A percentile compares a stretch with the other conserved stretches of the same genome.
Evolutionary conservation across 2,329 filamentous ascomycete genomes (phyloP).

Genomic region (Alternaria infectoria): DNA sequence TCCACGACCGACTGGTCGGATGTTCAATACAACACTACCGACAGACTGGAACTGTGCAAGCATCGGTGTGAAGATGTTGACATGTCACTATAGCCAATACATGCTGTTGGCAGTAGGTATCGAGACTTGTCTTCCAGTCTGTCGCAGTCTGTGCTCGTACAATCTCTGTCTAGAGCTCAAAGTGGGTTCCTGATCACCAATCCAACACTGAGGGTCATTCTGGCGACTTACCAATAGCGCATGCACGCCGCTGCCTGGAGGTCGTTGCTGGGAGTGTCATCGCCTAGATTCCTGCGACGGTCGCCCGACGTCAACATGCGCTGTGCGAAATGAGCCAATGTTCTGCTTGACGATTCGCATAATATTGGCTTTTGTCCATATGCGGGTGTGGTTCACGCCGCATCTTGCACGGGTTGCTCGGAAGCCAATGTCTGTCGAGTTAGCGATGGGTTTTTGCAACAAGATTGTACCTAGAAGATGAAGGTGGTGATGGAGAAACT

Average conservation of each 20-base stretch:
- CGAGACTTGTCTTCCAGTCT: not conserved
- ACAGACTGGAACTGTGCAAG: not conserved
- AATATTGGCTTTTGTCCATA: not conserved
- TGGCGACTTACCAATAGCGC: not conserved
- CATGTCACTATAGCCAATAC: not conserved
- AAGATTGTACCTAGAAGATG: not conserved
- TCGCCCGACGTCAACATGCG: not conserved
- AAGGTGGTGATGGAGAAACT: not conserved
- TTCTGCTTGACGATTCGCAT: not conserved
- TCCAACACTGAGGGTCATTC: not conserved
- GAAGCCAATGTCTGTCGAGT: not conserved
- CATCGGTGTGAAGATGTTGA: not conserved
- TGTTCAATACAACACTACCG: not conserved
- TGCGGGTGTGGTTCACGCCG: not conserved
- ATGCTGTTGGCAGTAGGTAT: not conserved
- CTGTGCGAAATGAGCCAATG: not conserved
- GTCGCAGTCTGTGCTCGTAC: not conserved
- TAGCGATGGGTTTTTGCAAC: not conserved
- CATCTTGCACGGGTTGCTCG: not conserved
- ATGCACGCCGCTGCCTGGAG: not conserved
- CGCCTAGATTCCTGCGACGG: too few relatives aligned
- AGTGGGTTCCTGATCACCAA: not conserved
- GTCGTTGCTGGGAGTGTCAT: not conserved
- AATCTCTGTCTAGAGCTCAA: not conserved
- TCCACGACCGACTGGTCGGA: not conserved